Conservation (phyloP, 352 stramenopile genomes). For the Lagenidium sp. region DNA sequence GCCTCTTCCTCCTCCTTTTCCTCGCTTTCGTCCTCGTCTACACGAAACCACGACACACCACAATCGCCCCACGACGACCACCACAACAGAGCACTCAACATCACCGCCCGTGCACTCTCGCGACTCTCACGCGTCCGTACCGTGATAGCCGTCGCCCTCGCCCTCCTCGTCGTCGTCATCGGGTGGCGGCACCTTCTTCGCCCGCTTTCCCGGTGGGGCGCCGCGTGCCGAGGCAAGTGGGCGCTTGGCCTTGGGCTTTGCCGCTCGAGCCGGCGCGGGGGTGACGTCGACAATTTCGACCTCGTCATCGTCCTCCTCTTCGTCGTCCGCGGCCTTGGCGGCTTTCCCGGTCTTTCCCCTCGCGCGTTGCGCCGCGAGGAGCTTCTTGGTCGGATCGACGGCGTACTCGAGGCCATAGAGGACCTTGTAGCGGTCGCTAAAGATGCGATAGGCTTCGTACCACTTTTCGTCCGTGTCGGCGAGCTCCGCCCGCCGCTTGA, state of each 20-base stretch:
- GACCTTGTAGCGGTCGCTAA: slow-evolving; percentile 32
- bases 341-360: slow-evolving; percentile 1
- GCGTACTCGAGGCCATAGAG: slow-evolving; percentile 20
- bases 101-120: not conserved
- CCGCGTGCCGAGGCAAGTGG: too few relatives aligned
- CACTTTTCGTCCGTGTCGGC: slow-evolving; percentile 26
- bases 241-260: too few relatives aligned
- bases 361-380: slow-evolving; percentile 7
- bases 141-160: not conserved
- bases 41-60: not conserved
- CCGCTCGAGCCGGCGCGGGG: too few relatives aligned
- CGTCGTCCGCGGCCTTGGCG: not conserved
- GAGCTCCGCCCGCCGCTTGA: slow-evolving; percentile 34
- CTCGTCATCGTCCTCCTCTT: slow-evolving; percentile 14
- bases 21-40: slow-evolving; percentile 8
- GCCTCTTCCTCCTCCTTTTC: slow-evolving; percentile 12
- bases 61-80: not conserved
- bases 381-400: slow-evolving; percentile 7
- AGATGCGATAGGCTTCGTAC: slow-evolving; percentile 58
- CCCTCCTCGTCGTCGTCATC: slow-evolving; percentile 4
- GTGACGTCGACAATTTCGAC: slow-evolving; percentile 13
- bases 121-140: not conserved
- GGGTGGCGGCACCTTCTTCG: slow-evolving; percentile 10
- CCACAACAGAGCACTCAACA: too few relatives aligned
- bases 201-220: slow-evolving; percentile 11